Conservation (phyloP, 1,139 yeast genomes). For the Magnusiomyces magnusii region DNA sequence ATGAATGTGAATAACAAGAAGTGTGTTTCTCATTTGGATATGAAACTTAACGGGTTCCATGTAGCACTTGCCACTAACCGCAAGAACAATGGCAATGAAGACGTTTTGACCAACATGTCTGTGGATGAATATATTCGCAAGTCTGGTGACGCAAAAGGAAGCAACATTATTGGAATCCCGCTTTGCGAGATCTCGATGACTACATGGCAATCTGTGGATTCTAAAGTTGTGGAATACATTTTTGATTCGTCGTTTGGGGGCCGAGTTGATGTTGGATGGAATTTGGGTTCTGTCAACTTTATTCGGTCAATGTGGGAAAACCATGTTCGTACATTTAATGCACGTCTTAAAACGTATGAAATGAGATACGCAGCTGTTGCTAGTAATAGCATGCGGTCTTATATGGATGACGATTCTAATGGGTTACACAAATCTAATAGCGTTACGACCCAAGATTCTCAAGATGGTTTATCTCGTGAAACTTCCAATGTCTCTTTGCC, state of each 20-base stretch:
- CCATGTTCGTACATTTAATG: conserved; percentile 52
- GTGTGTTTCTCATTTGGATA: conserved; percentile 23
- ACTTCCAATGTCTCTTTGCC: neutral
- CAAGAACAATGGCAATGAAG: conserved; percentile 38
- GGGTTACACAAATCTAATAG: neutral
- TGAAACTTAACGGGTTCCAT: conserved; percentile 50
- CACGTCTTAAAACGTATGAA: conserved; percentile 38
- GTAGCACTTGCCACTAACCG: conserved; percentile 56
- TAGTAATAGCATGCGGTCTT: neutral
- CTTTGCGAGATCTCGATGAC: conserved; percentile 68
- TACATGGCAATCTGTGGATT: conserved; percentile 50
- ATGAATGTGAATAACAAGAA: conserved; percentile 18
- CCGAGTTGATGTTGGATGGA: conserved; percentile 87
- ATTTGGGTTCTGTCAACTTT: conserved; percentile 83
- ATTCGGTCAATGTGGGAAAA: conserved; percentile 87
- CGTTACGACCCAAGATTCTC: neutral
- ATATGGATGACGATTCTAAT: neutral
- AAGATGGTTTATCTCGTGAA: neutral
- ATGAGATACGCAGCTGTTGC: conserved; percentile 15
- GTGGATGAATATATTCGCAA: conserved; percentile 50
- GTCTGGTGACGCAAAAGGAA: conserved; percentile 64
- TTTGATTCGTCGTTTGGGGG: conserved; percentile 77
- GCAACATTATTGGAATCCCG: conserved; percentile 73
- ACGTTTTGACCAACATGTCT: conserved; percentile 39
- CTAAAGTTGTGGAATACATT: conserved; percentile 50